These are phyloP conservation scores for Suhomyces terraborum DNA, from an alignment of 1,139 yeast genomes.

Conservation along the genomic window DNA sequence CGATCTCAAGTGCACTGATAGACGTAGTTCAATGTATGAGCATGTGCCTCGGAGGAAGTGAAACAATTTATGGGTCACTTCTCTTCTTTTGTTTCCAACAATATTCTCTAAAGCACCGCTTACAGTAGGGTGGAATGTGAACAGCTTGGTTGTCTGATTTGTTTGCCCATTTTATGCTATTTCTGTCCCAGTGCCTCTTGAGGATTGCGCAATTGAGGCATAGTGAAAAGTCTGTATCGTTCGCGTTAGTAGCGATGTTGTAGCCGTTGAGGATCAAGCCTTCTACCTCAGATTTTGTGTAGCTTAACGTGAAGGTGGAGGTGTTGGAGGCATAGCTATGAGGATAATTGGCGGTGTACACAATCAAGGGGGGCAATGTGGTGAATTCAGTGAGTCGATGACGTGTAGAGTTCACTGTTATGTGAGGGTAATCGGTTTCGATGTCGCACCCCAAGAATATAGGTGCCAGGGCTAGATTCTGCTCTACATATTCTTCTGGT, in stretches of 20 bases:
- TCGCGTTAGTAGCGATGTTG: slow-evolving; percentile 48
- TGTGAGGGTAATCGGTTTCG: slow-evolving; percentile 28
- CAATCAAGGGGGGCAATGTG: slow-evolving; percentile 54
- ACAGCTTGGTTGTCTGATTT: background rate
- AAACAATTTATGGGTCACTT: too few relatives aligned
- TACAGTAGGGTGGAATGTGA: slow-evolving; percentile 23
- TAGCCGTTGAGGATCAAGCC: slow-evolving; percentile 55
- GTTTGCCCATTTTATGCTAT: background rate
- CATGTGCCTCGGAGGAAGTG: too few relatives aligned
- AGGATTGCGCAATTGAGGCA: slow-evolving; percentile 64
- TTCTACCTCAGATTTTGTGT: slow-evolving; percentile 41
- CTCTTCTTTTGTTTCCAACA: too few relatives aligned
- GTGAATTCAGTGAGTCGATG: background rate
- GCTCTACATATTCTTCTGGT: slow-evolving; percentile 29
- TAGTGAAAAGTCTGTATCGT: slow-evolving; percentile 44
- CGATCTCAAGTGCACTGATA: too few relatives aligned
- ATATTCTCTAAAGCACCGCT: slow-evolving; percentile 23
- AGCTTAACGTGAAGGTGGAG: slow-evolving; percentile 61
- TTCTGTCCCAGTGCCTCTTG: slow-evolving; percentile 55
- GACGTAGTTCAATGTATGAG: too few relatives aligned
- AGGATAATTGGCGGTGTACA: slow-evolving; percentile 52
- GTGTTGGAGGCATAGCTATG: slow-evolving; percentile 50
- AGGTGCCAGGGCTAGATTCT: slow-evolving; percentile 40
- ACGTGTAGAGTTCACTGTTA: background rate
- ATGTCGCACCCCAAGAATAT: slow-evolving; percentile 60